Base-by-base conservation (phyloP, 495 filamentous ascomycete species). In the Penicillium longicatenatum region DNA sequence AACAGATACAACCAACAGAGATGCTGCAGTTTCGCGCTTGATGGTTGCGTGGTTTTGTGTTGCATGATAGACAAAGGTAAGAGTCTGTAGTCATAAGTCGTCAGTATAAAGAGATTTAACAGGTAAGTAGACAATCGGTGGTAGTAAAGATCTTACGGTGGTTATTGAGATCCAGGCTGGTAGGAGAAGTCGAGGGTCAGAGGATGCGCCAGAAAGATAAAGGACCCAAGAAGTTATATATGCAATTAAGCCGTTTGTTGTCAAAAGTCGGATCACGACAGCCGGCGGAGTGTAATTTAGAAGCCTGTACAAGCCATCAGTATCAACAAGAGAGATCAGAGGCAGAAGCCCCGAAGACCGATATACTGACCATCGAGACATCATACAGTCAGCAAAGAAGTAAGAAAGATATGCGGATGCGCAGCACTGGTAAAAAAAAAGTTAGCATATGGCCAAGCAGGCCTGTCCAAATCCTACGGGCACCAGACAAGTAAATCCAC, bases 331-430 rank as follows among this genome's bases (percentile, higher is more conserved):
- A 30, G 43, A 22, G 41, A 16, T 1, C 10, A 29, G 11, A 31
- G 14, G 54, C 35, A 30, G 35, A 49, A 20, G 11, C 31, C 37
- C n/a, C 1, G n/a, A 19, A 17, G 6, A 21, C 5, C 41, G 44
- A 24, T 45, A 46, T 42, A 76, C 78, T n/a, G 59, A 90, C 90
- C 91, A 94, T 69, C 91, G 86, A 60, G 88, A 92, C 91, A 96
- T 96, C 67, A 94, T 86, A 73, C 89, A 91, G 75, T 96, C 90
- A 57, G 89, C 92, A 73, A 94, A 93, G 74, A 92, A 89, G 72
- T 92, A 94, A 54, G 89, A 91, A 68, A 94, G 82, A 73, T 92
- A 92, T 49, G 86, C 91, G 39, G 89, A 91, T 70, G 89, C 86
- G 69, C 79, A 83, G 78, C 90, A 92, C 91, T 93, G 52, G 50